Evolutionary conservation across 2,329 filamentous ascomycete species (phyloP).

Genomic region (Malbranchea cinnamomea): DNA sequence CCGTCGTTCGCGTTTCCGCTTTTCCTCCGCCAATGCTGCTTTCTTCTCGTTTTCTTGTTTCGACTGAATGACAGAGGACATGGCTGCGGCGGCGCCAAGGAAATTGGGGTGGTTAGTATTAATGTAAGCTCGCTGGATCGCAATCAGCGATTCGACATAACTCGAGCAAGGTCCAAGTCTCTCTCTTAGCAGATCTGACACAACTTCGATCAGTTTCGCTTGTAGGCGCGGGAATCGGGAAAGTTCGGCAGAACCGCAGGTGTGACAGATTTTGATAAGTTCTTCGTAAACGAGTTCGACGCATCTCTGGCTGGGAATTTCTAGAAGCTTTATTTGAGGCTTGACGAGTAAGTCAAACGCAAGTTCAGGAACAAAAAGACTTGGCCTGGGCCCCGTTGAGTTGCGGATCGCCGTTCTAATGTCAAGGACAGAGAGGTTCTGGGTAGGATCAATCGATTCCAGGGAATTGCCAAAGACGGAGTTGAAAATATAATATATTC

Average conservation of each 20-base stretch:
- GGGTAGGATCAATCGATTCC: conserved; percentile 90
- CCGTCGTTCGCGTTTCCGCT: conserved; percentile 68
- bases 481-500: conserved; percentile 99
- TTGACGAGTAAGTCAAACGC: conserved; percentile 96
- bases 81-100: conserved; percentile 85
- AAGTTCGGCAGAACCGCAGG: conserved; percentile 88
- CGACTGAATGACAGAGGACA: conserved; percentile 89
- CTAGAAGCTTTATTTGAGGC: conserved; percentile 92
- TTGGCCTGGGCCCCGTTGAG: conserved; percentile 88
- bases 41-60: conserved; percentile 92
- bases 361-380: conserved; percentile 92
- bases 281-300: conserved; percentile 98
- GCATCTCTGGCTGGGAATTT: conserved; percentile 87
- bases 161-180: conserved; percentile 73
- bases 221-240: conserved; percentile 84
- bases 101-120: conserved; percentile 99
- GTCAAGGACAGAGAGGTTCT: conserved; percentile 84
- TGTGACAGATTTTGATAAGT: conserved; percentile 98
- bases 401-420: conserved; percentile 96
- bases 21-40: conserved; percentile 63
- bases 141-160: conserved; percentile 93
- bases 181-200: conserved; percentile 87
- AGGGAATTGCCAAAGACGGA: conserved; percentile 94
- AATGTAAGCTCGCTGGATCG: conserved; percentile 95
- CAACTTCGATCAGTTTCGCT: conserved; percentile 93